Conservation (phyloP, 805 yeast genomes). For the Schwanniomyces occidentalis region DNA sequence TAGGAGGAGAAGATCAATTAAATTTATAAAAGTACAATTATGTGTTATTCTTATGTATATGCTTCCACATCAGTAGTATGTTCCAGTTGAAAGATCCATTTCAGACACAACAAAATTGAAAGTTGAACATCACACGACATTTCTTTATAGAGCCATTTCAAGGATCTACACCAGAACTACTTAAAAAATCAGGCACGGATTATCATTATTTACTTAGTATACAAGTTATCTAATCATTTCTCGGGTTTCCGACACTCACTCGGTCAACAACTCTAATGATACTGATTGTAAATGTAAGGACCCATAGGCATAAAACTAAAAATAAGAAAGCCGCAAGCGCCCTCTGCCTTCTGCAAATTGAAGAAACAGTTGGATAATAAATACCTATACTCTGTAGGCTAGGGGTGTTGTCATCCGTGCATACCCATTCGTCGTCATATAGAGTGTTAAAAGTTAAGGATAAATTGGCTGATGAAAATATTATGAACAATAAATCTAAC, state of each 20-base stretch:
- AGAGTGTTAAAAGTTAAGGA: conserved; percentile 83
- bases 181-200: too few relatives aligned
- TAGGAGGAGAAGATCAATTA: too few relatives aligned
- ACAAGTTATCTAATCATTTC: conserved; percentile 5
- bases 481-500: conserved; percentile 83
- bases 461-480: conserved; percentile 84
- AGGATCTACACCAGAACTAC: too few relatives aligned
- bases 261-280: conserved; percentile 78
- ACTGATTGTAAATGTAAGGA: conserved; percentile 79
- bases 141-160: too few relatives aligned
- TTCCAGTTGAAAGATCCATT: too few relatives aligned
- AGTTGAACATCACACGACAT: too few relatives aligned
- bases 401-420: conserved; percentile 26
- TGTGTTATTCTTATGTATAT: too few relatives aligned
- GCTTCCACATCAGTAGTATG: too few relatives aligned
- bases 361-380: conserved; percentile 34
- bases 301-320: conserved; percentile 77
- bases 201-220: too few relatives aligned
- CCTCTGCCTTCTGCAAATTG: conserved; percentile 76
- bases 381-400: conserved; percentile 17
- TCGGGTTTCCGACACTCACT: conserved; percentile 29
- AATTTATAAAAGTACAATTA: too few relatives aligned
- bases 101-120: too few relatives aligned
- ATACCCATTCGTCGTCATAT: conserved; percentile 82
- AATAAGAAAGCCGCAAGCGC: conserved; percentile 79